Percentiles rank a stretch among this genome's conserved stretches.
These are phyloP conservation scores for Ceratocystis cacaofunesta DNA, from an alignment of 2,329 filamentous ascomycete species.

Conservation along the genomic window DNA sequence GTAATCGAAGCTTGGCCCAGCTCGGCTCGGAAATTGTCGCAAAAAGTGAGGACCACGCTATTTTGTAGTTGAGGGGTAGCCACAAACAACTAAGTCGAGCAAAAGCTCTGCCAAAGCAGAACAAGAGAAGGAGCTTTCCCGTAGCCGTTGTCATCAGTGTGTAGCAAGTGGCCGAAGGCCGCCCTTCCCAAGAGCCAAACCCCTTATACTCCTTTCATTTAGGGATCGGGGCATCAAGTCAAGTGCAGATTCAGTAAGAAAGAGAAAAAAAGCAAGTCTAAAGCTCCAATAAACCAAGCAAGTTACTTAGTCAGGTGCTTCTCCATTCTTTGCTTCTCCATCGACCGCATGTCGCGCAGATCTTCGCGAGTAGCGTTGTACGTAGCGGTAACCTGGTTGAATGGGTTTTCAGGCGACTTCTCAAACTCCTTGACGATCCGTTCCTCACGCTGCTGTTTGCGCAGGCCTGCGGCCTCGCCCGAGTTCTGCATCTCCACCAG, in stretches of 20 bases:
- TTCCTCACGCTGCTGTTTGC: conserved; percentile 72
- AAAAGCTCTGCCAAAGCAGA: too few relatives aligned
- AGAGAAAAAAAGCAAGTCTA: not conserved
- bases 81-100: too few relatives aligned
- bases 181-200: too few relatives aligned
- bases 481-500: conserved; percentile 76
- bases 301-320: conserved; percentile 37
- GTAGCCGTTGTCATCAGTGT: too few relatives aligned
- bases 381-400: conserved; percentile 64
- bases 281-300: conserved; percentile 2
- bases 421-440: conserved; percentile 84
- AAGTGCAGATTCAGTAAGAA: not conserved
- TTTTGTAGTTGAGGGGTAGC: not conserved
- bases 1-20: not conserved
- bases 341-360: conserved; percentile 45
- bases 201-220: too few relatives aligned
- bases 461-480: conserved; percentile 53
- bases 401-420: conserved; percentile 86
- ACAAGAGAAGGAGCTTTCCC: too few relatives aligned
- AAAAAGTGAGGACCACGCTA: not conserved
- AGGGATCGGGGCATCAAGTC: too few relatives aligned
- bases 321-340: conserved; percentile 64
- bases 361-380: conserved; percentile 75
- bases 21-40: not conserved
- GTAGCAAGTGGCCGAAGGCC: too few relatives aligned